Percentiles rank a stretch among this genome's conserved stretches.
phyloP scores from a whole-genome alignment of 352 stramenopile species.

The Globisporangium perplexum region DNA sequence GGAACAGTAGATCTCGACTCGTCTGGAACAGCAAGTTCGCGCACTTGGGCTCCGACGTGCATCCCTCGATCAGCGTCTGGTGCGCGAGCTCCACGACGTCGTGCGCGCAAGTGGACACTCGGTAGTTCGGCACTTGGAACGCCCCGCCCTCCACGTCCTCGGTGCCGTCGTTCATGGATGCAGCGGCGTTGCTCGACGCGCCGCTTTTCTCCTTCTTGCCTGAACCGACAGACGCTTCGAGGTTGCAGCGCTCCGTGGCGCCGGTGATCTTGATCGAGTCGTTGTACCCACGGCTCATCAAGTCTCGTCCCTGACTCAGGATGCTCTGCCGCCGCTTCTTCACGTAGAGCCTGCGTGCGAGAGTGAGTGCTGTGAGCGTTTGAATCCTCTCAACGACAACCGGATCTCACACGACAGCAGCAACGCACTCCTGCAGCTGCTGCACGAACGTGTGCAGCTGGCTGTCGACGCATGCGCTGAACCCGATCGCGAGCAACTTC shows the following conservation, averaged over 20 bases:
- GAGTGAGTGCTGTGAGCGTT: background rate
- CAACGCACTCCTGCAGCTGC: conserved; percentile 53
- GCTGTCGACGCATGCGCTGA: conserved; percentile 41
- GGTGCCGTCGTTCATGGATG: background rate
- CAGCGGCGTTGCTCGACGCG: conserved; percentile 2
- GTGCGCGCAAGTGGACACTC: conserved; percentile 44
- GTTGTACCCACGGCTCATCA: conserved; percentile 55
- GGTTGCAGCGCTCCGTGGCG: conserved; percentile 47
- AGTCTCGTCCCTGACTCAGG: conserved; percentile 36
- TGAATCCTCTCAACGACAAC: background rate
- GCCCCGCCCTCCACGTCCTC: conserved; percentile 43
- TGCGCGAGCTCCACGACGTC: conserved; percentile 61
- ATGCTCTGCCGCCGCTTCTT: conserved; percentile 67
- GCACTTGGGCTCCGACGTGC: conserved; percentile 29
- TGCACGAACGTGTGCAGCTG: conserved; percentile 52
- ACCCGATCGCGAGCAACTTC: conserved; percentile 37
- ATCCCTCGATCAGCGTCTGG: conserved; percentile 59
- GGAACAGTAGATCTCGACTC: conserved; percentile 63
- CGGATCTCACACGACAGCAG: background rate
- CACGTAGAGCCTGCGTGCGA: conserved; percentile 43
- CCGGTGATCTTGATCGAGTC: conserved; percentile 55
- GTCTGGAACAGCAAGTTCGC: conserved; percentile 74
- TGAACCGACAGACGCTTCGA: conserved; percentile 27
- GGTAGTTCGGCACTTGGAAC: conserved; percentile 65
- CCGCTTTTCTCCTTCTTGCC: conserved; percentile 32